Evolutionary conservation across 2,329 filamentous ascomycete genomes (phyloP).

Genomic region (Fusarium sp.): DNA sequence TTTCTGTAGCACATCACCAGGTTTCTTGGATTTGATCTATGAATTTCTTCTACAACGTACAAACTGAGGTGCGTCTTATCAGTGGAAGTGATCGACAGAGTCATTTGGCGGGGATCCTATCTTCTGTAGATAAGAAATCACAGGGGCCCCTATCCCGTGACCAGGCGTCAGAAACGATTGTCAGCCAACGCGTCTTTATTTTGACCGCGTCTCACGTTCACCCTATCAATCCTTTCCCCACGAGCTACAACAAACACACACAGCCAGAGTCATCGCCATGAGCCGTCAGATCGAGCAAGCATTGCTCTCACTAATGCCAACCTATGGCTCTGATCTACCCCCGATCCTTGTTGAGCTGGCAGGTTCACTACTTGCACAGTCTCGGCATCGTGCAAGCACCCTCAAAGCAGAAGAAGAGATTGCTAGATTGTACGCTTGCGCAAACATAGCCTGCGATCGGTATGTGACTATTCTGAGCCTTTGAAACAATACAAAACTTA

Average conservation of each 20-base stretch:
- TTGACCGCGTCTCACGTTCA: constrained; percentile 18
- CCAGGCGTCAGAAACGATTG: constrained; percentile 21
- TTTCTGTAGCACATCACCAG: background rate
- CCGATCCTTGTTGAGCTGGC: constrained; percentile 75
- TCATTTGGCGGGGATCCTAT: constrained; percentile 13
- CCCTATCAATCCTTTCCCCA: background rate
- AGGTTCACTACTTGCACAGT: constrained; percentile 79
- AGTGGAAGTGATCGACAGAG: constrained; percentile 16
- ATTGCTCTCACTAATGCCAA: constrained; percentile 77
- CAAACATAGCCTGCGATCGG: constrained; percentile 90
- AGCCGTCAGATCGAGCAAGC: constrained; percentile 78
- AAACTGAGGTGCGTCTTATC: constrained; percentile 2
- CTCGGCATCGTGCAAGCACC: constrained; percentile 76
- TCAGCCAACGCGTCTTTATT: constrained; percentile 20
- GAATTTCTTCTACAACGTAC: background rate
- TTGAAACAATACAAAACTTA: background rate
- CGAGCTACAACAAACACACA: background rate
- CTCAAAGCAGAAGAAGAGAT: constrained; percentile 89
- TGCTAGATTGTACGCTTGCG: constrained; percentile 83
- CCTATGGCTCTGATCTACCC: constrained; percentile 72
- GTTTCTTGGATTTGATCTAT: background rate
- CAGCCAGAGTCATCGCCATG: constrained; percentile 58
- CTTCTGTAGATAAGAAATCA: background rate
- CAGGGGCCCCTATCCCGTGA: constrained; percentile 27
- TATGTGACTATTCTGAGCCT: constrained; percentile 46